Conservation (phyloP, 768 basidiomycete species). For the Cystofilobasidium ferigula region DNA sequence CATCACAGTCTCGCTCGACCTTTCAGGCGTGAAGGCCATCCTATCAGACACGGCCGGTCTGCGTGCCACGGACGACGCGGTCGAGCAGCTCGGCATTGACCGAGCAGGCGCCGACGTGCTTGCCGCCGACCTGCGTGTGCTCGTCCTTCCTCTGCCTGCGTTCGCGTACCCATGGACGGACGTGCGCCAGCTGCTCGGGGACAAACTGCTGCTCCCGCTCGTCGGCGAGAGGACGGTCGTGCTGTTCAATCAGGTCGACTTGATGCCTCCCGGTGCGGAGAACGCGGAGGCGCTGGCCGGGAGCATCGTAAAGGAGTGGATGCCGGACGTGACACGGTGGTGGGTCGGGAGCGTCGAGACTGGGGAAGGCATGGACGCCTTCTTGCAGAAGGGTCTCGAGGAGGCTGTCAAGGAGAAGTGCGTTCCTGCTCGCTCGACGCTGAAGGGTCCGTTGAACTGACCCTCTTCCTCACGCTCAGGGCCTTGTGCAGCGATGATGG, state of each 20-base stretch:
- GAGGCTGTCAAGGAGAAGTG: conserved; percentile 47
- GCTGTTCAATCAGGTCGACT: conserved; percentile 69
- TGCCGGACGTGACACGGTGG: neutral
- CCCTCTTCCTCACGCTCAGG: neutral
- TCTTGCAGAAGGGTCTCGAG: conserved; percentile 50
- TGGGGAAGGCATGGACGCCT: conserved; percentile 49
- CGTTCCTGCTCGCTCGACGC: conserved; percentile 21
- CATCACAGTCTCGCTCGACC: conserved; percentile 70
- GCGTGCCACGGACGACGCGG: conserved; percentile 53
- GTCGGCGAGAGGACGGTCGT: conserved; percentile 50
- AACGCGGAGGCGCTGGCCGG: neutral
- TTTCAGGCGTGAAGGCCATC: conserved; percentile 72
- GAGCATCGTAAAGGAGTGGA: neutral
- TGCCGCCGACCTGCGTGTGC: conserved; percentile 60
- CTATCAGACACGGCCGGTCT: conserved; percentile 80
- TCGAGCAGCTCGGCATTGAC: conserved; percentile 61
- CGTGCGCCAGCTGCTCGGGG: conserved; percentile 8
- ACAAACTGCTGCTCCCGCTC: conserved; percentile 42
- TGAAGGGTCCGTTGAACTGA: neutral
- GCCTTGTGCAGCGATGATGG: conserved; percentile 20
- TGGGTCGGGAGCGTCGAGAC: conserved; percentile 59
- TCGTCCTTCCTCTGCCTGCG: conserved; percentile 63
- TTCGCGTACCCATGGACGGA: conserved; percentile 25
- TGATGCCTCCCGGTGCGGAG: conserved; percentile 33
- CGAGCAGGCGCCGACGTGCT: conserved; percentile 46